These are phyloP conservation scores for Plasmodium fragile DNA, from an alignment of 169 alveolate species.

Conservation along the genomic window DNA sequence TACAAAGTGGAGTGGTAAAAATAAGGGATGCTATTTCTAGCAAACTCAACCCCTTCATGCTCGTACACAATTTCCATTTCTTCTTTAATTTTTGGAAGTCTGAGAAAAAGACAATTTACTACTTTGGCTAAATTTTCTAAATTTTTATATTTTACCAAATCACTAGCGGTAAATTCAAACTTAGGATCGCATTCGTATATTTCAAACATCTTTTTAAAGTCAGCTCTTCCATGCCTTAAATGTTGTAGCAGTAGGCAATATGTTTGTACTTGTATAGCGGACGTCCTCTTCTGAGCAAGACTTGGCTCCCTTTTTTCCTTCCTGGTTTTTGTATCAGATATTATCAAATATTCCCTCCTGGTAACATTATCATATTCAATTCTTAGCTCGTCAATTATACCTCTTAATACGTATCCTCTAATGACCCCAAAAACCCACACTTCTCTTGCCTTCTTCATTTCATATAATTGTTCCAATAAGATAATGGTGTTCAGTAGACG, in stretches of 20 bases:
- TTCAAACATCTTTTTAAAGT: slow-evolving; percentile 77
- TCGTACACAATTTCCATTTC: slow-evolving; percentile 87
- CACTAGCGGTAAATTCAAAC: slow-evolving; percentile 80
- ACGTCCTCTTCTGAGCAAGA: slow-evolving; percentile 82
- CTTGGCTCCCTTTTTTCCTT: slow-evolving; percentile 79
- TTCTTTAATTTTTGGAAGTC: slow-evolving; percentile 83
- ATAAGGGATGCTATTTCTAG: slow-evolving; percentile 78
- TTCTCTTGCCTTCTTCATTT: slow-evolving; percentile 85
- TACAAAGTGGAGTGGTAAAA: slow-evolving; percentile 78
- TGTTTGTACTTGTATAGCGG: slow-evolving; percentile 87
- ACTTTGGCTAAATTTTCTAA: slow-evolving; percentile 77
- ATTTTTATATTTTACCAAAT: slow-evolving; percentile 80
- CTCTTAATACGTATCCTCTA: slow-evolving; percentile 83
- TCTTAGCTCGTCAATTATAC: slow-evolving; percentile 85
- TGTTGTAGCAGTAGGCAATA: slow-evolving; percentile 82
- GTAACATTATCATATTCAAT: slow-evolving; percentile 77
- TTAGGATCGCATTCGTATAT: slow-evolving; percentile 82
- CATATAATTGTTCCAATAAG: slow-evolving; percentile 79
- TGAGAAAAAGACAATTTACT: slow-evolving; percentile 76
- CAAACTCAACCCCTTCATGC: slow-evolving; percentile 81
- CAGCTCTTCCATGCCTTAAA: slow-evolving; percentile 76
- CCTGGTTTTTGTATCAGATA: slow-evolving; percentile 87
- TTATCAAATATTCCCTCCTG: slow-evolving; percentile 77
- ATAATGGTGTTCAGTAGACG: slow-evolving; percentile 82
- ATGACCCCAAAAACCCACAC: slow-evolving; percentile 85